A percentile compares a stretch with the other conserved stretches of the same genome.
Evolutionary conservation across 2,329 filamentous ascomycete genomes (phyloP).

Genomic region (Graphilbum sp.): DNA sequence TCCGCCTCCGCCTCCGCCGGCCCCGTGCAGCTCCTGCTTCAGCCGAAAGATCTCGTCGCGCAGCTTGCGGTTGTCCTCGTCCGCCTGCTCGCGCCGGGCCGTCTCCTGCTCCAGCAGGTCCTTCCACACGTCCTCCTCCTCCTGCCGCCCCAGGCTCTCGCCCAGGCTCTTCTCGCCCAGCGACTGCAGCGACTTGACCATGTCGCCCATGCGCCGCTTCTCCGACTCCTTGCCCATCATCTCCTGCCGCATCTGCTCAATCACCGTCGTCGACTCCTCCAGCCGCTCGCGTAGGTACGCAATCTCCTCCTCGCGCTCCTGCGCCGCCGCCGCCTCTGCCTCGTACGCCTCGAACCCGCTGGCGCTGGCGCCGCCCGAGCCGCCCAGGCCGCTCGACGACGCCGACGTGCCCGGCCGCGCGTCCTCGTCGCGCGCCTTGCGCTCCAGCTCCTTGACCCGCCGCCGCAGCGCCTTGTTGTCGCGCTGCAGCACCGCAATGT

Average conservation of each 20-base stretch:
- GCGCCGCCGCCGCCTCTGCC: slow-evolving; percentile 38
- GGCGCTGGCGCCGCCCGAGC: slow-evolving; percentile 20
- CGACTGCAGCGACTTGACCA: slow-evolving; percentile 46
- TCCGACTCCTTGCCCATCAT: slow-evolving; percentile 66
- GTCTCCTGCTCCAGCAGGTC: slow-evolving; percentile 88
- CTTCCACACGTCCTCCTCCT: slow-evolving; percentile 77
- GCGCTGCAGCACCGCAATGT: slow-evolving; percentile 72
- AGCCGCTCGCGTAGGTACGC: slow-evolving; percentile 70
- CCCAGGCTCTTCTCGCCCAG: slow-evolving; percentile 32
- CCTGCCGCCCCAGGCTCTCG: slow-evolving; percentile 33
- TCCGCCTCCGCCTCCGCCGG: slow-evolving; percentile 9
- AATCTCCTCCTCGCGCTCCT: slow-evolving; percentile 72
- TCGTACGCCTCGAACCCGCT: slow-evolving; percentile 42
- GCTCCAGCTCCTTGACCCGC: slow-evolving; percentile 74
- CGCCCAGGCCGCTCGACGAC: too few relatives aligned
- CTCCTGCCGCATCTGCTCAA: slow-evolving; percentile 68
- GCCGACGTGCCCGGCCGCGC: slow-evolving; percentile 41
- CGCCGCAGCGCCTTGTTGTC: slow-evolving; percentile 75
- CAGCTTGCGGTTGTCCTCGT: slow-evolving; percentile 73
- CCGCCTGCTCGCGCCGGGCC: slow-evolving; percentile 70
- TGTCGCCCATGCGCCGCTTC: slow-evolving; percentile 71
- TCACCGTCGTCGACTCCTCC: slow-evolving; percentile 67
- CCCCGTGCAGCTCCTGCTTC: slow-evolving; percentile 35
- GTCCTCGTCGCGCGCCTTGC: slow-evolving; percentile 52
- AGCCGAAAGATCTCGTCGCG: slow-evolving; percentile 71